These are phyloP conservation scores for Serendipita sp. DNA, from an alignment of 768 basidiomycete species.

Conservation along the genomic window DNA sequence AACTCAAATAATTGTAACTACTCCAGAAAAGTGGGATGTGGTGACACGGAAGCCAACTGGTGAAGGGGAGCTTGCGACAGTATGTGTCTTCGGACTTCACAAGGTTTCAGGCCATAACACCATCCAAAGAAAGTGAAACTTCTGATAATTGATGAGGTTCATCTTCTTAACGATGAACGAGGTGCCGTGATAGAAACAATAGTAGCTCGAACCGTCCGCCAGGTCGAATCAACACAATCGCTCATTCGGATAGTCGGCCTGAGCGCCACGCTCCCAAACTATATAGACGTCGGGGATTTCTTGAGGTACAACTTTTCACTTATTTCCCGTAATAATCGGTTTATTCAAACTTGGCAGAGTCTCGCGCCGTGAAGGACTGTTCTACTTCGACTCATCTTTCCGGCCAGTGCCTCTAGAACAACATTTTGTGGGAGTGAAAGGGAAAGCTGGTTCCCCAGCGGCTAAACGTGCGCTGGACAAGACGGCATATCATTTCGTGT, in stretches of 20 bases:
- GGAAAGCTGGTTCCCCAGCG: conserved; percentile 58
- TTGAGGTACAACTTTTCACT: conserved; percentile 39
- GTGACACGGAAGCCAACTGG: conserved; percentile 94
- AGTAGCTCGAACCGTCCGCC: conserved; percentile 85
- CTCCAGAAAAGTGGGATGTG: conserved; percentile 99
- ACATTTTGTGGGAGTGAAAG: conserved; percentile 86
- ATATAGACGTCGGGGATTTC: conserved; percentile 90
- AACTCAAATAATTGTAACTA: conserved; percentile 96
- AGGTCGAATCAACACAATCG: conserved; percentile 93
- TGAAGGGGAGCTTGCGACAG: conserved; percentile 90
- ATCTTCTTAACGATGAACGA: conserved; percentile 91
- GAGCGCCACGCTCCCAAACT: conserved; percentile 94
- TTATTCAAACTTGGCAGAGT: conserved; percentile 34
- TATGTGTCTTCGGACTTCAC: conserved; percentile 21
- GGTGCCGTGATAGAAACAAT: conserved; percentile 98
- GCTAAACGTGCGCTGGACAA: conserved; percentile 76
- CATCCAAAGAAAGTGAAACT: conserved; percentile 62
- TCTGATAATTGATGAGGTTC: conserved; percentile 94
- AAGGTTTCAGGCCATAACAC: background rate
- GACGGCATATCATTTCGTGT: conserved; percentile 81
- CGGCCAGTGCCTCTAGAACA: conserved; percentile 92
- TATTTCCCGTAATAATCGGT: background rate
- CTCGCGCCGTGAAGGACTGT: conserved; percentile 69
- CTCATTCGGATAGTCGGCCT: conserved; percentile 91
- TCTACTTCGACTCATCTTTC: conserved; percentile 97